These are phyloP conservation scores for Solanum hybrid DNA, from an alignment of 305 asterid genomes.

Conservation along the genomic window DNA sequence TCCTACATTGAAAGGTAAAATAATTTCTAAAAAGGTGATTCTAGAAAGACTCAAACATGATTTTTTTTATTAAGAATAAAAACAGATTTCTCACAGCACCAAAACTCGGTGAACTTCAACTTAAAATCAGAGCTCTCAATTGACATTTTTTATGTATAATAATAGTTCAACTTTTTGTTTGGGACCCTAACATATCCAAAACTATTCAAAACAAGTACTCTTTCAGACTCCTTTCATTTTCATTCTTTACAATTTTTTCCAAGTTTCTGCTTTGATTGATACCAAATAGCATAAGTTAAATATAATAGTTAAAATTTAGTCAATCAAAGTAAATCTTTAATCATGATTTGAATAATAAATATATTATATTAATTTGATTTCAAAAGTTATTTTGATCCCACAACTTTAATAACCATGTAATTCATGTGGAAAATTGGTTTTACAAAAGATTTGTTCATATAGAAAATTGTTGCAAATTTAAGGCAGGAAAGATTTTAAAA, in stretches of 20 bases:
- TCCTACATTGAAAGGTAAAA: neutral
- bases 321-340: too few species aligned
- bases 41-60: neutral
- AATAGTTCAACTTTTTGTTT: neutral
- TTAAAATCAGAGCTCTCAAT: neutral
- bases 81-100: neutral
- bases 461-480: neutral
- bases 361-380: too few species aligned
- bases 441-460: neutral
- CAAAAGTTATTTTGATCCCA: neutral
- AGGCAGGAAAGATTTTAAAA: neutral
- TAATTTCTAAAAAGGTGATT: too few species aligned
- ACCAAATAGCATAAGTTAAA: neutral
- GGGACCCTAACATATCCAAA: neutral
- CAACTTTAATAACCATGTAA: neutral
- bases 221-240: neutral
- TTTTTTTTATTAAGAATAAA: too few species aligned
- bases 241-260: too few species aligned
- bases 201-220: neutral
- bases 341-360: too few species aligned
- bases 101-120: neutral
- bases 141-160: neutral
- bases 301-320: too few species aligned
- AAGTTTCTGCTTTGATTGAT: too few species aligned
- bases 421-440: neutral